Conservation (phyloP, 1,284 basidiomycete genomes). For the Rhodotorula sp. region DNA sequence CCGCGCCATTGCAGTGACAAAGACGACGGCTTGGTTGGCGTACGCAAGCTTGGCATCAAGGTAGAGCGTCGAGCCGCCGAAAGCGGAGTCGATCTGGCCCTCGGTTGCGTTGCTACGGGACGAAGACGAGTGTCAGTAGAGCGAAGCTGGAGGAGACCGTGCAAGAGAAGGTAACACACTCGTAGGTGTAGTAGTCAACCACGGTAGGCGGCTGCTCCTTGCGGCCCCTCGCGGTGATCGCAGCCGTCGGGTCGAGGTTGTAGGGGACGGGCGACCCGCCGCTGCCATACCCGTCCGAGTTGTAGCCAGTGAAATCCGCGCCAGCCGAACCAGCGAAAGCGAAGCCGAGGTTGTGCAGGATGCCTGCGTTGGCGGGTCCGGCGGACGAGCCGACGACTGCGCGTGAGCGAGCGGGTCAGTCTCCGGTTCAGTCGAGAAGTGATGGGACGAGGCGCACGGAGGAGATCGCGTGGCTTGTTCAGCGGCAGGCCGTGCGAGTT, state of each 20-base stretch:
- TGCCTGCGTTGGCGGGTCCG: too few relatives aligned
- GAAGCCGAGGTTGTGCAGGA: too few relatives aligned
- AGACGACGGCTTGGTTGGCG: constrained; percentile 34
- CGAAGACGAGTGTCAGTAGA: background rate
- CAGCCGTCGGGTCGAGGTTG: constrained; percentile 6
- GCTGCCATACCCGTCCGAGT: constrained; percentile 11
- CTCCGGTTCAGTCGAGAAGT: too few relatives aligned
- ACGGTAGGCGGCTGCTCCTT: background rate
- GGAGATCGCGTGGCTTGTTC: constrained; percentile 56
- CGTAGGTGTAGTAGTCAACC: constrained; percentile 16
- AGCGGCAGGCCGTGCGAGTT: constrained; percentile 61
- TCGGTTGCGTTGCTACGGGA: constrained; percentile 45
- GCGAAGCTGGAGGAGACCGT: background rate
- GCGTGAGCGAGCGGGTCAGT: too few relatives aligned
- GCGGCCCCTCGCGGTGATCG: constrained; percentile 3
- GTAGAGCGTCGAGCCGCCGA: constrained; percentile 29
- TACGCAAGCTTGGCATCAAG: constrained; percentile 44
- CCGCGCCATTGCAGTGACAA: constrained; percentile 23
- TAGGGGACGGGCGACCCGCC: constrained; percentile 6
- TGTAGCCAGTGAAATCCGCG: constrained; percentile 1
- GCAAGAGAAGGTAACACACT: background rate
- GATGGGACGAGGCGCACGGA: too few relatives aligned
- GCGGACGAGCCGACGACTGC: constrained; percentile 56
- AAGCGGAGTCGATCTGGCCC: constrained; percentile 54
- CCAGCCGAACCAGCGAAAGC: too few relatives aligned